phyloP scores from a whole-genome alignment of 1,139 yeast genomes.

The Spencermartinsiella ligniputridi region DNA sequence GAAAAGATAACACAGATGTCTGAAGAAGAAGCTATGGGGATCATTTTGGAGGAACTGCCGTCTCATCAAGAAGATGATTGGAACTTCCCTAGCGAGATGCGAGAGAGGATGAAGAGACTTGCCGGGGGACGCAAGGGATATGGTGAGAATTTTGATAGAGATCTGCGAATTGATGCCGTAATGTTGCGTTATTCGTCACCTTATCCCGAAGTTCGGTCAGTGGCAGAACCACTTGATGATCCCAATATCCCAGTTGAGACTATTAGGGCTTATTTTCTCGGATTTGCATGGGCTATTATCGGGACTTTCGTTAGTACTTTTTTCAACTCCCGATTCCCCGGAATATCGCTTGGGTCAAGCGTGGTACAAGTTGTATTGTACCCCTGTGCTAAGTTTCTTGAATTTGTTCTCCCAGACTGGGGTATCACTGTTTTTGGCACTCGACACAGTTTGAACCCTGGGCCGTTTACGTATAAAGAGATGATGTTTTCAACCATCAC shows the following conservation, averaged over 20 bases:
- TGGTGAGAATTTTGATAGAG: slow-evolving; percentile 19
- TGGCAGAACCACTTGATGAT: too few relatives aligned
- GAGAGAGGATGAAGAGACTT: slow-evolving; percentile 28
- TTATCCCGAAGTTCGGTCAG: too few relatives aligned
- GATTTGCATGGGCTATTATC: too few relatives aligned
- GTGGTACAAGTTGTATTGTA: slow-evolving; percentile 42
- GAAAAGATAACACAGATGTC: slow-evolving; percentile 38
- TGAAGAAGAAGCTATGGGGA: slow-evolving; percentile 40
- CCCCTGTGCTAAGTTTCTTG: slow-evolving; percentile 45
- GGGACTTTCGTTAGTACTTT: slow-evolving; percentile 50
- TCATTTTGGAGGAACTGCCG: slow-evolving; percentile 37
- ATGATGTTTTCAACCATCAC: slow-evolving; percentile 55
- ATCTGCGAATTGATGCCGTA: slow-evolving; percentile 31
- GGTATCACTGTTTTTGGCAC: slow-evolving; percentile 39
- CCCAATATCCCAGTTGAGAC: too few relatives aligned
- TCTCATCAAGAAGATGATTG: slow-evolving; percentile 48
- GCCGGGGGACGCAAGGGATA: slow-evolving; percentile 18
- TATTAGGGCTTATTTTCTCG: too few relatives aligned
- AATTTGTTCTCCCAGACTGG: slow-evolving; percentile 46
- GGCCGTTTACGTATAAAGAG: slow-evolving; percentile 64
- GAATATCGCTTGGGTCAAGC: slow-evolving; percentile 44
- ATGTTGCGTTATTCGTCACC: slow-evolving; percentile 41
- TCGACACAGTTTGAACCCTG: slow-evolving; percentile 46
- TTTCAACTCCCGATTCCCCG: slow-evolving; percentile 49
- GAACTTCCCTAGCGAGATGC: slow-evolving; percentile 44